Percentiles rank a stretch among this genome's conserved stretches.
Conservation (phyloP, 2,329 filamentous ascomycete species). For the Hysterium pulicare region DNA sequence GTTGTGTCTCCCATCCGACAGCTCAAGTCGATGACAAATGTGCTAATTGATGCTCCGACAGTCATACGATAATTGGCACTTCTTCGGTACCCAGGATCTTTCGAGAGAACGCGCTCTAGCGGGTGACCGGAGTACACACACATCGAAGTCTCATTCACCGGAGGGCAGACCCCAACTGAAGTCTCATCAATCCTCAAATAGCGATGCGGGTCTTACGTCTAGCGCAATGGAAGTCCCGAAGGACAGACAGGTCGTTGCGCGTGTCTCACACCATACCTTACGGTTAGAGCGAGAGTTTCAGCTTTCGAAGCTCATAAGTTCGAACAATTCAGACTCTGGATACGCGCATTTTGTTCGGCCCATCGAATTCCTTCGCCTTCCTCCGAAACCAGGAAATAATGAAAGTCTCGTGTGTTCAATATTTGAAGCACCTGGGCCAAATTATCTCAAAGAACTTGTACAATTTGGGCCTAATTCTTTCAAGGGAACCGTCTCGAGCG, state of each 20-base stretch:
- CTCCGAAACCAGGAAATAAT: conserved; percentile 61
- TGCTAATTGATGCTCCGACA: conserved; percentile 30
- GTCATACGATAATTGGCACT: conserved; percentile 84
- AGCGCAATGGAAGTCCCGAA: conserved; percentile 42
- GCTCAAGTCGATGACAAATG: neutral
- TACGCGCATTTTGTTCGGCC: conserved; percentile 76
- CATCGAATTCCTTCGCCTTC: conserved; percentile 72
- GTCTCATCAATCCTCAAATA: conserved; percentile 33
- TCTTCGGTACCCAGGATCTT: conserved; percentile 39
- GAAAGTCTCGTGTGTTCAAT: conserved; percentile 75
- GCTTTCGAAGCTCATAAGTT: conserved; percentile 68
- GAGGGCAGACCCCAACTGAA: conserved; percentile 26
- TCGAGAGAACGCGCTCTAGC: conserved; percentile 20
- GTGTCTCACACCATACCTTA: conserved; percentile 76
- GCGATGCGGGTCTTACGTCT: conserved; percentile 34
- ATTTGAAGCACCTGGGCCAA: conserved; percentile 73
- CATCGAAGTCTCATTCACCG: conserved; percentile 25
- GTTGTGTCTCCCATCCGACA: conserved; percentile 3
- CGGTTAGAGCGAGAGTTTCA: conserved; percentile 86
- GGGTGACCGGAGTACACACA: conserved; percentile 21
- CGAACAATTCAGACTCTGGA: conserved; percentile 64
- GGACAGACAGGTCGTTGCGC: conserved; percentile 65
- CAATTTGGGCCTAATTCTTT: conserved; percentile 67
- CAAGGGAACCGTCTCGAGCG: conserved; percentile 17
- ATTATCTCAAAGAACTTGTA: conserved; percentile 67